Base-by-base conservation (phyloP, 768 basidiomycete genomes). In the Terana coerulea region DNA sequence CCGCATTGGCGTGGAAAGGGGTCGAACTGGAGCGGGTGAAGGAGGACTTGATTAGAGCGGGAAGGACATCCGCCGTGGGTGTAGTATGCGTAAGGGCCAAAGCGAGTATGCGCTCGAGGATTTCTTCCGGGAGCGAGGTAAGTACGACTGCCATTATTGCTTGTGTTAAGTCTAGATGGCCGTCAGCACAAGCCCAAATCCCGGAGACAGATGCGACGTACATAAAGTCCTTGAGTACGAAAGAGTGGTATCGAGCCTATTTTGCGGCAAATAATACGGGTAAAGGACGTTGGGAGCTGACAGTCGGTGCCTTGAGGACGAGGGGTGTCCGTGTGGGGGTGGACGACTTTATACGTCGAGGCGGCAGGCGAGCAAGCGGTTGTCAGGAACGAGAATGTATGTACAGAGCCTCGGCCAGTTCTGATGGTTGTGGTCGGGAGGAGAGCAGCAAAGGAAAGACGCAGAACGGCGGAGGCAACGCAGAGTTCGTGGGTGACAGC, bases 81-180 rank as follows among this genome's bases (percentile, higher is more conserved):
- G 49, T 57, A 57, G 57, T 58, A 61, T 44, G 51, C 14, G 47
- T 35, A n/a, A 53, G 40, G 15, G 62, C 55, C 58, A 68, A 64
- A 1, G 58, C 48, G 51, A 77, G 68, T 53, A 81, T 75, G 31
- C 76, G 73, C 45, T 73, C 70, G 54, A 80, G 69, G 53, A 80
- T 67, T 52, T 74, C 72, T 57, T 74, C 72, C 19, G 72, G 72
- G 26, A 73, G 64, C 45, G 64, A 59, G 22, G 62, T 59, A 30
- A 73, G 61, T 0, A 61, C 52, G 29, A 47, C 39, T 34, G 47
- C 36, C 57, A 61, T 58, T n/a, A 41, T 12, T 52, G 52, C 47
- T 15, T 4, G 31, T 12, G 15, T 10, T 45, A 10, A 49, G 2
- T 33, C 25, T 49, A 26, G 22, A 49, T n/a, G n/a, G n/a, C n/a